These are phyloP conservation scores for Testicularia cyperi DNA, from an alignment of 1,284 basidiomycete genomes.

Conservation along the genomic window DNA sequence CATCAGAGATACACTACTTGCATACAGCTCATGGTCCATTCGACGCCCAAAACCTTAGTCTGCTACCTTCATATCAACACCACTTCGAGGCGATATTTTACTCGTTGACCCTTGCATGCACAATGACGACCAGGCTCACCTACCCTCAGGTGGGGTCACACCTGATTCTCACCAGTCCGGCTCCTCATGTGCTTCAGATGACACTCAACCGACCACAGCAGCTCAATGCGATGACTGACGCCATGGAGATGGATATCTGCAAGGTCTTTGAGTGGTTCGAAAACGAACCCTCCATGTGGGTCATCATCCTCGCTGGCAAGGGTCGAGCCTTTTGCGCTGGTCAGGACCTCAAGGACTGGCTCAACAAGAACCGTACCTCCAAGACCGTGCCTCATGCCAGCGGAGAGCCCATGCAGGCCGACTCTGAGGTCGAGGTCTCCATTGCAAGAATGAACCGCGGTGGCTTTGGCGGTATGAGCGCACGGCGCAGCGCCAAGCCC, in stretches of 20 bases:
- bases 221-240: slow-evolving; percentile 71
- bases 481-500: slow-evolving; percentile 70
- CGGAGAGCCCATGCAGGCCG: slow-evolving; percentile 30
- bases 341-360: slow-evolving; percentile 47
- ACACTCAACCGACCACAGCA: slow-evolving; percentile 73
- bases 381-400: slow-evolving; percentile 12
- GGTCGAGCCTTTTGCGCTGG: slow-evolving; percentile 75
- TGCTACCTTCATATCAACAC: too few species aligned
- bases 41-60: too few species aligned
- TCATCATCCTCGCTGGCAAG: slow-evolving; percentile 74
- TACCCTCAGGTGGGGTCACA: slow-evolving; percentile 43
- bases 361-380: slow-evolving; percentile 22
- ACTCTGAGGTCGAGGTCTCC: slow-evolving; percentile 13
- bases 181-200: slow-evolving; percentile 66
- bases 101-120: too few species aligned
- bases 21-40: too few species aligned
- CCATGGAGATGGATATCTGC: slow-evolving; percentile 67
- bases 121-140: too few species aligned
- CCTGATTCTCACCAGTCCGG: slow-evolving; percentile 36
- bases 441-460: slow-evolving; percentile 59
- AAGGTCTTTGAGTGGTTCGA: slow-evolving; percentile 75
- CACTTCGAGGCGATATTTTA: too few species aligned
- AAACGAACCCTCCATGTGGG: slow-evolving; percentile 72
- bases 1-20: too few species aligned
- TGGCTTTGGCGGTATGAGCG: slow-evolving; percentile 75